Conservation (phyloP, 2,329 filamentous ascomycete species). For the Penicillium sp. region DNA sequence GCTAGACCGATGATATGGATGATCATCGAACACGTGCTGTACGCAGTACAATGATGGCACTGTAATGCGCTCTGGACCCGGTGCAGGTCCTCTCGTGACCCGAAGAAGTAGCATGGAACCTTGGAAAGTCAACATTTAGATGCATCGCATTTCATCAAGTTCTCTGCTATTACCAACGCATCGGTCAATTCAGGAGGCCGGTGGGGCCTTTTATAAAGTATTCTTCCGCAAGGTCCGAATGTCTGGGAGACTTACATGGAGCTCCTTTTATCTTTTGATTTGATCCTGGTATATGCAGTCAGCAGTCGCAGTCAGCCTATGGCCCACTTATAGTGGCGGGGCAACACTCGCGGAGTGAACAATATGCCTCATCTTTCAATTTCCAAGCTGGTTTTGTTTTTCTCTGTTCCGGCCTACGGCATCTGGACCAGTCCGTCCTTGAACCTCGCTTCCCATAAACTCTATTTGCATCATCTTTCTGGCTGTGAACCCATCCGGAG, state of each 20-base stretch:
- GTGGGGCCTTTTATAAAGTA: constrained; percentile 15
- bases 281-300: not conserved
- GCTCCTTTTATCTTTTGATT: not conserved
- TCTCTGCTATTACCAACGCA: constrained; percentile 18
- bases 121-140: not conserved
- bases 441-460: constrained; percentile 9
- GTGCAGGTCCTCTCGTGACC: constrained; percentile 12
- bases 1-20: not conserved
- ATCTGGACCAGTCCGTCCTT: not conserved
- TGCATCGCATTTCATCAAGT: not conserved
- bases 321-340: not conserved
- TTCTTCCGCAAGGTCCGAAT: constrained; percentile 17
- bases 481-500: constrained; percentile 12
- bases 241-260: not conserved
- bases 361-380: not conserved
- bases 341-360: not conserved
- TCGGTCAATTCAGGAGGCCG: constrained; percentile 23
- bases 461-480: not conserved
- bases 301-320: not conserved
- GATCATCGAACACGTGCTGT: constrained; percentile 1
- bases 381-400: not conserved
- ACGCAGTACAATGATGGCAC: constrained; percentile 9
- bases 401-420: not conserved
- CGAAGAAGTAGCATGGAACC: not conserved
- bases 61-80: constrained; percentile 11